A percentile compares a stretch with the other conserved stretches of the same genome.
Conservation (phyloP, 257 asterid species). For the Solanum tarijense region DNA sequence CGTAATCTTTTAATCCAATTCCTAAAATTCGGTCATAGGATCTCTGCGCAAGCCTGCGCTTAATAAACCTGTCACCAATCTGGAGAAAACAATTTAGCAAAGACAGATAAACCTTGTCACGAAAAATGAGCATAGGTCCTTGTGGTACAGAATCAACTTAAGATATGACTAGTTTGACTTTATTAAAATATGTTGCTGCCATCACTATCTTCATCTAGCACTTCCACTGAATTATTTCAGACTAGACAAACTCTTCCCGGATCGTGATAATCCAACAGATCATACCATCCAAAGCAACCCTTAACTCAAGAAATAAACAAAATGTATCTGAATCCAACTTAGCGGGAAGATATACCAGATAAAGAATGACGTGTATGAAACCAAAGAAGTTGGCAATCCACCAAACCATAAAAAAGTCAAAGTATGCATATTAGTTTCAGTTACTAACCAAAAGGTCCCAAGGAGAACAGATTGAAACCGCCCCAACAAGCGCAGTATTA, state of each 20-base stretch:
- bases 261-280: background rate
- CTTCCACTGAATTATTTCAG: background rate
- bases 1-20: constrained; percentile 71
- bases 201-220: background rate
- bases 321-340: background rate
- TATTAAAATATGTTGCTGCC: background rate
- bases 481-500: constrained; percentile 55
- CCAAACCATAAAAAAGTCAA: background rate
- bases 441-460: constrained; percentile 92
- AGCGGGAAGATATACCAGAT: background rate
- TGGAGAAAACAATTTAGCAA: constrained; percentile 12
- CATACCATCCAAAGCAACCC: background rate
- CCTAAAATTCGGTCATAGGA: constrained; percentile 62
- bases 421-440: background rate
- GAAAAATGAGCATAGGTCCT: background rate
- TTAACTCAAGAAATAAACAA: background rate
- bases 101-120: background rate
- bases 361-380: background rate
- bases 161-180: background rate
- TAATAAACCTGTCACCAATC: constrained; percentile 87
- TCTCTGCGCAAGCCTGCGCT: constrained; percentile 57
- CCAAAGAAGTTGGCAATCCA: background rate
- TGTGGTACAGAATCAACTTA: background rate
- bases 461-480: constrained; percentile 88
- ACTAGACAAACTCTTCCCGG: background rate